Evolutionary conservation across 2,329 filamentous ascomycete species (phyloP), one percentile per base, ranked within the genome.

Genomic region (Capronia epimyces): DNA sequence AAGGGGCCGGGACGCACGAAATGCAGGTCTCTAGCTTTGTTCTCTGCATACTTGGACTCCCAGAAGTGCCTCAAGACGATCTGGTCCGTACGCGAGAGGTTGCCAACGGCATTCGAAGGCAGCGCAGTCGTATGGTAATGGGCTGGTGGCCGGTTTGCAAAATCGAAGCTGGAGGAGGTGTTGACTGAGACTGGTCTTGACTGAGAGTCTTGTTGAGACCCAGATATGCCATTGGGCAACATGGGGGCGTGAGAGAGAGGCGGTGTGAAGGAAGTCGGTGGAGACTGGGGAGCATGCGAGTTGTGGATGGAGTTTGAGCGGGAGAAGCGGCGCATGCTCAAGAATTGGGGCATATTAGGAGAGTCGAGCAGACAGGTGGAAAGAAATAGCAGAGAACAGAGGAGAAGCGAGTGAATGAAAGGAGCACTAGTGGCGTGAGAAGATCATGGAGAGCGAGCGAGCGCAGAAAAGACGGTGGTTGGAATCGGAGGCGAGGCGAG

Each of bases 1-100:
- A 1, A 20, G 13, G 15, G 6, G 6, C 20, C 22, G 12, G 20
- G n/a, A 52, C 56, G 50, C 32, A 61, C 57, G 41, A 59, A 60
- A 43, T 61, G 59, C 34, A 61, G 49, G 52, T 60, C 59, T 18
- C 59, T 49, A 25, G 49, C 32, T 37, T 53, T 52, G 45, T 61
- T 61, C 27, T 61, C 59, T 10, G 54, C 56, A 37, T 55, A 50
- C 43, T 61, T 61, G 43, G 49, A 46, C 15, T 61, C 57, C 59
- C 59, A 61, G 50, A 61, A 61, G 32, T 59, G 57, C 31, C 57
- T 52, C 40, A 61, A 50, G 13, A 61, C 58, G 29, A 61, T 53
- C 39, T 60, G 57, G 44, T 61, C 59, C 1, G 59, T 61, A 5
- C 59, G 54, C 7, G 57, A 58, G 4, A 61, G 50, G 18, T 55